Evolutionary conservation across 2,329 filamentous ascomycete genomes (phyloP).

Genomic region (Trichoderma asperellum): DNA sequence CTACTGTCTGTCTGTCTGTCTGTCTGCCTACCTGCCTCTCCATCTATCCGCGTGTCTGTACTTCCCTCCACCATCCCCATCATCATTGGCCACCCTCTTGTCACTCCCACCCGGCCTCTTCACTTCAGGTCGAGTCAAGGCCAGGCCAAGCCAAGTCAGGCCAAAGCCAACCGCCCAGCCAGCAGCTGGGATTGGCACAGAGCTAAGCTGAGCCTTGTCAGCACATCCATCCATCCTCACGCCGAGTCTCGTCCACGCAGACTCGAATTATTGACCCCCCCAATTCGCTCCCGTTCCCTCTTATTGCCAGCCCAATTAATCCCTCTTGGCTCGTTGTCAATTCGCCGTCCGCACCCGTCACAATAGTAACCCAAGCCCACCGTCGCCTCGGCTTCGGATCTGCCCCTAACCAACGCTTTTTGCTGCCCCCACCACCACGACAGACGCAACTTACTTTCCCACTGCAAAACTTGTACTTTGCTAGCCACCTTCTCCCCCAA

Average conservation of each 20-base stretch:
- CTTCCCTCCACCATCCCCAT: not conserved
- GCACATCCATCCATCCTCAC: slow-evolving; percentile 7
- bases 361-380: slow-evolving; percentile 26
- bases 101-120: not conserved
- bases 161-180: not conserved
- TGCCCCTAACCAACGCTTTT: slow-evolving; percentile 25
- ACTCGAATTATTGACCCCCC: not conserved
- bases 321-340: slow-evolving; percentile 21
- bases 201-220: slow-evolving; percentile 20
- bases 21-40: not conserved
- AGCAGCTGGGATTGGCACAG: not conserved
- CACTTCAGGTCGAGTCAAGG: not conserved
- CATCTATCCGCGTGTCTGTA: not conserved
- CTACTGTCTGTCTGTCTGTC: not conserved
- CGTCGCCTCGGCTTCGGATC: slow-evolving; percentile 25
- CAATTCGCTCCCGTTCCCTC: not conserved
- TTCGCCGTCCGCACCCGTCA: slow-evolving; percentile 25
- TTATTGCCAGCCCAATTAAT: slow-evolving; percentile 23
- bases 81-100: not conserved
- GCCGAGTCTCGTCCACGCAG: not conserved
- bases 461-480: slow-evolving; percentile 12
- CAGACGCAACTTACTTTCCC: not conserved
- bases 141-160: not conserved
- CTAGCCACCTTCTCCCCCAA: slow-evolving; percentile 1
- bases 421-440: slow-evolving; percentile 15